Percentiles rank a stretch among this genome's conserved stretches.
phyloP scores from a whole-genome alignment of 2,329 filamentous ascomycete genomes.

The Fusarium sp. region DNA sequence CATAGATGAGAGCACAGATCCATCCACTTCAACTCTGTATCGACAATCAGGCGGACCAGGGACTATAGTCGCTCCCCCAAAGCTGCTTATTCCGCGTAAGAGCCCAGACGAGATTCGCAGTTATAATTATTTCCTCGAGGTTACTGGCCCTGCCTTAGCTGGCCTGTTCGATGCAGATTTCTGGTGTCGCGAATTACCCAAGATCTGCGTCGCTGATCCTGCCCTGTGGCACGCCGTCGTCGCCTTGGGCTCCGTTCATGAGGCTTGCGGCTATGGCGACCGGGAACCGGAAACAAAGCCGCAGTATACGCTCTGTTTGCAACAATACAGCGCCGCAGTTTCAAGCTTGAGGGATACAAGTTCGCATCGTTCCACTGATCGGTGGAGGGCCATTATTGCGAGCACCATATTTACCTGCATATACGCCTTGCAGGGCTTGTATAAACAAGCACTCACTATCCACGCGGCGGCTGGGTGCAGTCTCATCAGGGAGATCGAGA shows the following conservation, averaged over 20 bases:
- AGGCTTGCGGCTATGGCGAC: background rate
- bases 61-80: background rate
- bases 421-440: slow-evolving; percentile 3
- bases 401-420: slow-evolving; percentile 11
- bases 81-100: slow-evolving; percentile 2
- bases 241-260: slow-evolving; percentile 3
- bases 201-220: slow-evolving; percentile 11
- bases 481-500: slow-evolving; percentile 3
- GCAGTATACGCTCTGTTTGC: background rate
- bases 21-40: background rate
- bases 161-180: slow-evolving; percentile 11
- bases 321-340: slow-evolving; percentile 3
- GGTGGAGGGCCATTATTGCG: background rate
- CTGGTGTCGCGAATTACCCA: slow-evolving; percentile 15
- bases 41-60: background rate
- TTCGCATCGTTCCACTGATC: background rate
- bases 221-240: slow-evolving; percentile 20
- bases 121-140: slow-evolving; percentile 10
- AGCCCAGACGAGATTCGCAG: slow-evolving; percentile 13
- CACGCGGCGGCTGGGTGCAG: slow-evolving; percentile 11
- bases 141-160: slow-evolving; percentile 10
- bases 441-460: background rate
- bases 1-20: background rate
- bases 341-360: background rate
- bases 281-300: background rate